Base-by-base conservation (phyloP, 495 filamentous ascomycete species). In the Xeromyces bisporus region DNA sequence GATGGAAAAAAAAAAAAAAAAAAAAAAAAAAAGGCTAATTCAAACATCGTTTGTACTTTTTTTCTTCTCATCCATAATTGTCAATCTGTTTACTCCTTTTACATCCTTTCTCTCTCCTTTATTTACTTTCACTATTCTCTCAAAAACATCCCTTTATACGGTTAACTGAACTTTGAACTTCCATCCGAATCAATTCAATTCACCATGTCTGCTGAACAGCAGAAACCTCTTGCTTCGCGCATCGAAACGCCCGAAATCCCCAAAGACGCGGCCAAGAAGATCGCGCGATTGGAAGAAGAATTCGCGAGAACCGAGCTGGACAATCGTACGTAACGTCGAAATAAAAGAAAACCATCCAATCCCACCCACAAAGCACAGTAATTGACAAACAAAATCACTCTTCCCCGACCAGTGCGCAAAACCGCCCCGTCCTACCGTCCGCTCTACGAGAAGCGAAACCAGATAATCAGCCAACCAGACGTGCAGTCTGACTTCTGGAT, bases 401-500 rank as follows among this genome's bases (percentile, higher is more conserved):
- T n/a, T n/a, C n/a, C n/a, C n/a, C n/a, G n/a, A n/a, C n/a, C 25
- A 62, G 58, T 62, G 37, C 56, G 56, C 38, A 34, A 42, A 21
- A 42, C 47, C 23, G 34, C 49, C 36, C 40, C 47, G 15, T 31
- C 48, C 23, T 44, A 68, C 34, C 51, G 56, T 25, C 67, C 77
- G 16, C 64, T 87, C 35, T 91, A 78, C 57, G 55, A 67, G 33
- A 75, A 75, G 56, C 78, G 86, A 47, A 59, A 66, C n/a, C 60
- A 66, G 43, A 49, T 79, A 34, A 64, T 80, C 35, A 51, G 65
- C 33, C 55, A 70, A 42, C 84, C 92, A 45, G 44, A 50, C 8
- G 40, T 63, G 3, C 33, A 52, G 40, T 61, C 62, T 18, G 69
- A 80, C 60, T 94, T 93, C 71, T 94, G 86, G 86, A 60, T 77